Evolutionary conservation across 163 green algal species (phyloP).

Genomic region (Chloromonas sp.): DNA sequence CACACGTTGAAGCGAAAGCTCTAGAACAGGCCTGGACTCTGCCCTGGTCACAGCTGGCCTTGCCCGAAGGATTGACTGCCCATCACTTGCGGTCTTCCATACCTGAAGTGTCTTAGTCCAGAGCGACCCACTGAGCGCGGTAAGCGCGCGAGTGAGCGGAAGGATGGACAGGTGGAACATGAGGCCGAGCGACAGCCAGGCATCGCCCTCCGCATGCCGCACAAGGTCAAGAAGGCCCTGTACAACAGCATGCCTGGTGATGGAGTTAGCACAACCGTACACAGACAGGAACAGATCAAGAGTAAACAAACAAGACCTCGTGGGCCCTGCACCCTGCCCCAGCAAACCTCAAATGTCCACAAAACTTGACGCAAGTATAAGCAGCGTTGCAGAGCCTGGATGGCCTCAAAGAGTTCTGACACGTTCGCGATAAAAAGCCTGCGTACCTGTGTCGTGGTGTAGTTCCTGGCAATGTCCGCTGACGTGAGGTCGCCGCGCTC

Average conservation of each 20-base stretch:
- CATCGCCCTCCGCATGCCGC: conserved; percentile 77
- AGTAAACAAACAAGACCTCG: no score
- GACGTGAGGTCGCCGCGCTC: conserved; percentile 28
- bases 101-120: conserved; percentile 80
- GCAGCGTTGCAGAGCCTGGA: no score
- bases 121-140: conserved; percentile 56
- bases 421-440: no score
- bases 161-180: conserved; percentile 51
- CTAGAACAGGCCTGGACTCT: no score
- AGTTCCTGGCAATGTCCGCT: conserved; percentile 17
- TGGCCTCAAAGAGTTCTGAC: no score
- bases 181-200: conserved; percentile 87
- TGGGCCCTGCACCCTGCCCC: no score
- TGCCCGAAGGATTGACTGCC: no score
- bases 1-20: background rate
- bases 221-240: conserved; percentile 62
- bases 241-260: background rate
- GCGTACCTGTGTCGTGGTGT: conserved; percentile 17
- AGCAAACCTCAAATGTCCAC: no score
- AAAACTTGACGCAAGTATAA: no score
- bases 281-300: no score
- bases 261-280: no score
- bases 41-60: no score
- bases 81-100: background rate
- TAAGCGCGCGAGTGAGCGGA: conserved; percentile 39